Base-by-base conservation (phyloP, 495 filamentous ascomycete species). In the Lasiosphaeria ovina region DNA sequence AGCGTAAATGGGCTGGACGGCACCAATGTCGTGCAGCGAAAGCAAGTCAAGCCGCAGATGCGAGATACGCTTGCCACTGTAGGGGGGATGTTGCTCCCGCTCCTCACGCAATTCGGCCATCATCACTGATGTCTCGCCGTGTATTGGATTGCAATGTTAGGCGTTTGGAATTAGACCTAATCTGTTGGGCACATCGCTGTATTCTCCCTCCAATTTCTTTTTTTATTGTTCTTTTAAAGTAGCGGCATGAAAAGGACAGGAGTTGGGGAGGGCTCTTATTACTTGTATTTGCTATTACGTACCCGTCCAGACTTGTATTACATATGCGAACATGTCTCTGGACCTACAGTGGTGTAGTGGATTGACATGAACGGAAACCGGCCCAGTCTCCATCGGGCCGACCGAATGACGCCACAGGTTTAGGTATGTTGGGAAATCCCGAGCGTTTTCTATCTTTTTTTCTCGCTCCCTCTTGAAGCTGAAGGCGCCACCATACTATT, bases 91-190 rank as follows among this genome's bases (percentile, higher is more conserved):
- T 73, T 96, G 52, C 69, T 98, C 62, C 94, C 94, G 32, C 77
- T 97, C 54, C 80, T 96, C 57, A 88, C 94, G 48, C 92, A 96
- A 74, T 84, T 96, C 60, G 93, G 94, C 8, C 93, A 97, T 78
- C 89, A 89, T 60, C 89, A 89, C 62, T 74, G 91, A 58, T 12
- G 32, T 47, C 12, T 8, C 44, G 7, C 7, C 40, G 6, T 57
- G 35, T 57, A 59, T 54, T 34, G 32, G 6, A 10, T 57, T 33
- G 16, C 34, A 33, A 6, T 49, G 55, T 3, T 16, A 24, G 61
- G 66, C 52, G 66, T 69, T 65, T 33, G 38, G 44, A n/a, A 0
- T 14, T n/a, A 47, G 7, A 47, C 16, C 44, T 47, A n/a, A 2
- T 11, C 1, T 5, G 6, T 42, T 40, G 3, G 7, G 7, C 12